Base-by-base conservation (phyloP, 2,329 filamentous ascomycete genomes). In the Penicillium hesseltinei region DNA sequence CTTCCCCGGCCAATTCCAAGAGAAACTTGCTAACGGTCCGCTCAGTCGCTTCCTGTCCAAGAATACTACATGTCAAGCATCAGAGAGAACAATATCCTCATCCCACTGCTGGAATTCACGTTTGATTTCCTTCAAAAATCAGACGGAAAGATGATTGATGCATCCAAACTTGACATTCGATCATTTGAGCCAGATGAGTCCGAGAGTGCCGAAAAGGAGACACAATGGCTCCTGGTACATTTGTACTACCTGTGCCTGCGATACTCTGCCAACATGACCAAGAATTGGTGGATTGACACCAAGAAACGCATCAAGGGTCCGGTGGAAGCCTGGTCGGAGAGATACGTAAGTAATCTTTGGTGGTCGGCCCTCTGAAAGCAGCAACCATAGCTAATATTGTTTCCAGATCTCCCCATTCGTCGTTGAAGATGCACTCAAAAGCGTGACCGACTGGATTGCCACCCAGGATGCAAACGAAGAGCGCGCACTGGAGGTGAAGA, bases 71-170 rank as follows among this genome's bases (percentile, higher is more conserved):
- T 86, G 0, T 84, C 91, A 25, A 85, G 89, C 57, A 82, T 99
- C 55, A 94, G 92, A 71, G 83, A 88, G 27, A 87, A 87, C 15
- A 83, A 87, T 11, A 87, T 88, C 55, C 76, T 96, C 0, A 75
- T 78, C 0, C 85, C 87, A 1, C 76, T 99, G 1, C 78, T 97
- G 27, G 82, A 89, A 47, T 92, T 97, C 60, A 85, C 85, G 9
- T 94, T 95, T 69, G 90, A 95, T 61, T 88, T 95, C 46, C 83
- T 97, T 0, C 91, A 92, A 17, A 90, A 93, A 66, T 87, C 87
- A 0, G 84, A 85, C 29, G 89, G 87, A 6, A 87, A 86, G 59
- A 84, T 91, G 0, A 75, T 95, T 6, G 85, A 89, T 66, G 82
- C 81, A 5, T 85, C 84, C 2, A 92, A 88, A 66, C 81, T 95